Base-by-base conservation (phyloP, 352 stramenopile genomes). In the Pythium apleroticum region DNA sequence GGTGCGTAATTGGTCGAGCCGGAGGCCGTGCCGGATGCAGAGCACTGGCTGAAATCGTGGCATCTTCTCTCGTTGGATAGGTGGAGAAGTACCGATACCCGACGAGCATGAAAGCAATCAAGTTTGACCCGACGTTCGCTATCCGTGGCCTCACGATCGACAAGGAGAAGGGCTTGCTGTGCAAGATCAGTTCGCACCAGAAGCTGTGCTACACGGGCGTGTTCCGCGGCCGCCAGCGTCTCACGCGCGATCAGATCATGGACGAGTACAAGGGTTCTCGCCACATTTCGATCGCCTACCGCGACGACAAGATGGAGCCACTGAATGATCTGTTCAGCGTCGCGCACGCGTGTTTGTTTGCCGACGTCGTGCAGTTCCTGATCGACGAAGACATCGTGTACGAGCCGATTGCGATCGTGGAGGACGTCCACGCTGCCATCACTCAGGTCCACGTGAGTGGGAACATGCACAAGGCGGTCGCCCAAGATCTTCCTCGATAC, bases 261-360 rank as follows among this genome's bases (percentile, higher is more conserved):
- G 68, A 90, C 12, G 83, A 97, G 52, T 98, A 97, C 74, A 74
- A 81, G 30, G 90, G 91, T 14, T 97, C 93, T 45, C 86, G 90
- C 10, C 88, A 95, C 53, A 84, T 98, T 15, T 85, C 81, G 4
- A 78, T 95, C 19, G 65, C 75, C 4, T 89, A 97, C 64, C 81
- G 90, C 2, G 82, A 89, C 57, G 81, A 86, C 20, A 89, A 88
- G 31, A 91, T 98, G 61, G 95, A 97, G 75, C 92, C 92, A 10
- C 69, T 98, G 9, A 98, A 98, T 74, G 94, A 98, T 69, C 72
- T 98, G 14, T 98, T 98, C 66, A 92, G 76, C 59, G 96, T 98
- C 65, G 89, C 94, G 0, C 92, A 98, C 66, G 96, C 91, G 35
- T 98, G 92, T 62, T 69, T 98, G 10, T 97, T 98, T 73, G 93